A percentile compares a stretch with the other conserved stretches of the same genome.
phyloP scores from a whole-genome alignment of 345 rosid species.

The Bruguiera gymnorhiza region DNA sequence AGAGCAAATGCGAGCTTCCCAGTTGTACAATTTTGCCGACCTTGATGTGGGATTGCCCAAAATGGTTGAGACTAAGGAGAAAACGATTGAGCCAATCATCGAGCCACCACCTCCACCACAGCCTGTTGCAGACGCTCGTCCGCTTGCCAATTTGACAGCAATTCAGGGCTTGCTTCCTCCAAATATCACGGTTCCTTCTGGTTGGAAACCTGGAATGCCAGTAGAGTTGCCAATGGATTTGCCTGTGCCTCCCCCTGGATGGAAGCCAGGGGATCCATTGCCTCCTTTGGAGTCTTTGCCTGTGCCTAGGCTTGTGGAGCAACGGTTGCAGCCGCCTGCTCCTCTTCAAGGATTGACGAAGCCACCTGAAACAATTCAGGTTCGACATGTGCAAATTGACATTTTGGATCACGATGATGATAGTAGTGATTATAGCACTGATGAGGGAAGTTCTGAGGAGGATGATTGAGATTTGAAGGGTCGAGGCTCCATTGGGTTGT shows the following conservation, averaged over 20 bases:
- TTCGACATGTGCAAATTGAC: constrained; percentile 81
- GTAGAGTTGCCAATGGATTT: constrained; percentile 70
- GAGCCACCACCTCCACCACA: constrained; percentile 46
- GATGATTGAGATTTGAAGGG: constrained; percentile 14
- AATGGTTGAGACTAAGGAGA: constrained; percentile 47
- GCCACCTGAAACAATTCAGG: constrained; percentile 70
- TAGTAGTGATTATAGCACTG: constrained; percentile 59
- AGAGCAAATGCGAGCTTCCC: constrained; percentile 94
- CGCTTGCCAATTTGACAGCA: constrained; percentile 41
- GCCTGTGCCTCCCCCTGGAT: constrained; percentile 81
- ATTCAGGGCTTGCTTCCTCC: constrained; percentile 62
- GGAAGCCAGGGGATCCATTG: constrained; percentile 91
- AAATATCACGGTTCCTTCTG: constrained; percentile 62
- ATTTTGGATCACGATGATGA: constrained; percentile 65
- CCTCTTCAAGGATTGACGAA: constrained; percentile 56
- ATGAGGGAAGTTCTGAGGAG: constrained; percentile 34
- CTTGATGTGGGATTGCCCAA: constrained; percentile 89
- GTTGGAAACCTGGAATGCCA: constrained; percentile 98
- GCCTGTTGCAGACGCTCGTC: constrained; percentile 29
- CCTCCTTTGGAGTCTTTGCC: constrained; percentile 64
- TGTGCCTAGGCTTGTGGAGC: constrained; percentile 45
- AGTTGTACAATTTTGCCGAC: constrained; percentile 72
- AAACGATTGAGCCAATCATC: constrained; percentile 57
- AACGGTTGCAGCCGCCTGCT: constrained; percentile 38
- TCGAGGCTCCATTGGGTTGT: background rate